These are phyloP conservation scores for cucumber (Cucumis sativus) DNA, from an alignment of 306 rosid genomes.

Conservation along the genomic window Cucumber_9930_V3 NC_026660.2:30684001-30684500, in stretches of 20 bases:
- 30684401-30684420: neutral
- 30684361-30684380: neutral
- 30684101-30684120: neutral
- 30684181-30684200: neutral
- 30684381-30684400: neutral
- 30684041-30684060: neutral
- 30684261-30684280: neutral
- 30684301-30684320: neutral
- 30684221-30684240: neutral
- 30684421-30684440: neutral
- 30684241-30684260: neutral
- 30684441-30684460: constrained; percentile 71
- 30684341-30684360: neutral
- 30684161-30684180: neutral
- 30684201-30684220: neutral
- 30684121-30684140: neutral
- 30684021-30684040: neutral
- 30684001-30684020: neutral
- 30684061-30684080: neutral
- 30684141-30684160: neutral
- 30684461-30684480: constrained; percentile 93
- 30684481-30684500: constrained; percentile 84
- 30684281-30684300: neutral
- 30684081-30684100: neutral
- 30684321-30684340: neutral